Evolutionary conservation across 495 filamentous ascomycete species (phyloP), one percentile per base, ranked within the genome.

Genomic region (Lasiosphaeria ovina): DNA sequence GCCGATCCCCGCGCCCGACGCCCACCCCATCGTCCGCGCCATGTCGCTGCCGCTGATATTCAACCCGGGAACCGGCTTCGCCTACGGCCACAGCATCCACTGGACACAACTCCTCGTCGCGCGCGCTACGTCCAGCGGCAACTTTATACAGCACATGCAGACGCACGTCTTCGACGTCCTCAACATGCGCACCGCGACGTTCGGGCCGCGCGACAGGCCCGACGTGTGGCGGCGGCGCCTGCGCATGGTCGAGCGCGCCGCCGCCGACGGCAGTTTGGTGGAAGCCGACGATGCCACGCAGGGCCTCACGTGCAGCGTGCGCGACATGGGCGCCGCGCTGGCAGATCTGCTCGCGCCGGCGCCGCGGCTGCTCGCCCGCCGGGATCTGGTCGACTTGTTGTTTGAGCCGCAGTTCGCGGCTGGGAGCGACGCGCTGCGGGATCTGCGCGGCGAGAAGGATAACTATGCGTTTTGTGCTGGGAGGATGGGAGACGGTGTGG

Each of bases 31-130:
- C 32, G 45, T 61, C 9, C 50, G 51, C 38, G 35, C 38, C 44
- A 55, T 50, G 14, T 55, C 52, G 6, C n/a, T 55, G 4, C 67
- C 66, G 11, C 58, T 72, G 3, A 33, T 66, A 7, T 67, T 66
- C 53, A 64, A 66, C 44, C 69, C 65, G 1, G 69, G 69, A 2
- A 67, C 67, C 50, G 69, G 66, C 38, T 72, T 65, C 60, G 60
- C 55, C n/a, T 68, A 72, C 38, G 60, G 67, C 10, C 51, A 50
- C 7, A 62, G 64, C 24, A 56, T 65, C 38, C 66, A 69, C 54
- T 60, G 63, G 52, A 64, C 62, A 1, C 64, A 67, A 9, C 59
- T 62, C 0, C 51, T 69, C 7, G 59, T 72, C 24, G 65, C 58
- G 10, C 54, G 60, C 16, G 35, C 66, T 6, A 57, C 50, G 6